A percentile compares a stretch with the other conserved stretches of the same genome.
These are phyloP conservation scores for Eimeria zaria DNA, from an alignment of 169 alveolate genomes.

Conservation along the genomic window DNA sequence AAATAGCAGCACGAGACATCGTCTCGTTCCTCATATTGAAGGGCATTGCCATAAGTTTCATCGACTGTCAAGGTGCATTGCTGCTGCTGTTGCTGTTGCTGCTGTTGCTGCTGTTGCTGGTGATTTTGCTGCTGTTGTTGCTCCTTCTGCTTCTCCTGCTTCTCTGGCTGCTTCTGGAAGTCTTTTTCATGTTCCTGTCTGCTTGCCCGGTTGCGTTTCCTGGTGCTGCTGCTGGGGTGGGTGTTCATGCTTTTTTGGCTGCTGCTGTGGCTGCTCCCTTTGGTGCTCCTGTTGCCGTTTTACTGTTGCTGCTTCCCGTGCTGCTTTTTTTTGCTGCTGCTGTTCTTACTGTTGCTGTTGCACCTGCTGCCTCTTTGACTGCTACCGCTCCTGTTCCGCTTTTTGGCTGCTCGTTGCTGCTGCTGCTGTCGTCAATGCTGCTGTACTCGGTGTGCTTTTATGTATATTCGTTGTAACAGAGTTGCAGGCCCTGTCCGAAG, in stretches of 20 bases:
- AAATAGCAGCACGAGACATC: constrained; percentile 4
- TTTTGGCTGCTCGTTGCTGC: too few relatives aligned
- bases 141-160: background rate
- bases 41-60: constrained; percentile 16
- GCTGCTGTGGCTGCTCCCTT: background rate
- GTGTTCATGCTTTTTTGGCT: background rate
- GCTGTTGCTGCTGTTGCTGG: background rate
- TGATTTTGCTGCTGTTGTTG: background rate
- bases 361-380: too few relatives aligned
- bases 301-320: too few relatives aligned
- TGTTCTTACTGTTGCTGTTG: background rate
- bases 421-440: background rate
- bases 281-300: background rate
- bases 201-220: too few relatives aligned
- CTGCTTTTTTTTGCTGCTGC: too few relatives aligned
- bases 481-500: constrained; percentile 8
- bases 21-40: background rate
- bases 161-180: background rate
- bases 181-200: background rate
- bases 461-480: background rate
- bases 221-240: too few relatives aligned
- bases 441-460: too few relatives aligned
- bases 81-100: background rate
- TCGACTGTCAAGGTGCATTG: constrained; percentile 41
- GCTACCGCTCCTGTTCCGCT: too few relatives aligned